Evolutionary conservation across 2,329 filamentous ascomycete species (phyloP), one percentile per base, ranked within the genome.

Genomic region (Colletotrichum sp.): DNA sequence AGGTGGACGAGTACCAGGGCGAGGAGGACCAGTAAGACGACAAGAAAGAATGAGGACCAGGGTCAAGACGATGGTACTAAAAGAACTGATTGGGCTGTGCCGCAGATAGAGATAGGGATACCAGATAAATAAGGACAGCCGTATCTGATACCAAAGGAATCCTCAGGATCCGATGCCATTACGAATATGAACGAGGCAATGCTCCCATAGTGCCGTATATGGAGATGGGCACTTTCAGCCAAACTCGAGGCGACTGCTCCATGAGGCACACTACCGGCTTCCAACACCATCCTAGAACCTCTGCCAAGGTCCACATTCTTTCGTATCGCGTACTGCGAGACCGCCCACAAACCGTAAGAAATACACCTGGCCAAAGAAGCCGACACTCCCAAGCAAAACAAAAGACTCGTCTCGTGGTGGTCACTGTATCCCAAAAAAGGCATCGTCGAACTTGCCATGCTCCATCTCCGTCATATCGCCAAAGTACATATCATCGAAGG

Each of bases 401-500:
- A 52, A 19, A 30, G 15, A 34, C 25, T 32, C 19, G 9, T 59
- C 28, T 48, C 27, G 22, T 15, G 11, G 6, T 13, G 32, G 36
- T 34, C 55, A 76, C 36, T 75, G 36, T 27, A 88, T 80, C 8
- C 83, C 85, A 77, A 90, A 90, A 75, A 86, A 90, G 5, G 84
- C 82, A 27, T 86, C 82, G 75, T 91, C 88, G 73, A 88, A 89
- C 64, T 88, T 86, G 9, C 84, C 86, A 78, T 87, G 86, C 69
- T 85, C 85, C 78, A 87, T 83, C 68, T 87, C 85, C 74, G 86
- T 86, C 9, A 80, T 85, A 74, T 83, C 84, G 68, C 84, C 83
- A 25, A 87, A 88, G 77, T 87, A 90, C 74, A 91, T 82, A 75
- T 90, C 87, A 75, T 91, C 87, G 77, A 91, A 91, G 32, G 87